These are phyloP conservation scores for Triticum monococcum DNA, from an alignment of 176 grass and related monocot genomes.

Conservation along the genomic window DNA sequence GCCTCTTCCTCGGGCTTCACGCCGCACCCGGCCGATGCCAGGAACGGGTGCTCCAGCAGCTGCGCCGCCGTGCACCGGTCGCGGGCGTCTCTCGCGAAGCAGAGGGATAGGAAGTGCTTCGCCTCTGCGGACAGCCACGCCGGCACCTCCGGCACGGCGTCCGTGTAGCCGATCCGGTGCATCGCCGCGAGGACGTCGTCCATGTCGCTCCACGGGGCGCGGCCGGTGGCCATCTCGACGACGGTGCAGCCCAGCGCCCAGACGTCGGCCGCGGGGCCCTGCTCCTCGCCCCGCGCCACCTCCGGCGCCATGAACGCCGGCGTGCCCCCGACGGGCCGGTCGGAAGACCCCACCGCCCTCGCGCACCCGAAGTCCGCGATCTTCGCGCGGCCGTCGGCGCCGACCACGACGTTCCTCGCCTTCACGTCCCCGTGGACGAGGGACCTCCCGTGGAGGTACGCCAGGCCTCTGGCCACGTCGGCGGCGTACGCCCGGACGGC, in stretches of 20 bases:
- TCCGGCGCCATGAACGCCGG: constrained; percentile 92
- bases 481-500: constrained; percentile 23
- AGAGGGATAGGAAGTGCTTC: constrained; percentile 58
- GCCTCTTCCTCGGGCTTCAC: constrained; percentile 48
- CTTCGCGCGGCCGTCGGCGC: constrained; percentile 57
- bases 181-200: constrained; percentile 43
- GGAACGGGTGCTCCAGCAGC: constrained; percentile 61
- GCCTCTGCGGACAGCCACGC: constrained; percentile 51
- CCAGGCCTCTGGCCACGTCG: constrained; percentile 53
- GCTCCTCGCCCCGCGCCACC: constrained; percentile 69
- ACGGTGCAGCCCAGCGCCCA: constrained; percentile 77
- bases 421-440: constrained; percentile 77
- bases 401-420: constrained; percentile 59
- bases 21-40: constrained; percentile 24
- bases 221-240: constrained; percentile 69
- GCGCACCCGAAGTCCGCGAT: constrained; percentile 79
- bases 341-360: background rate
- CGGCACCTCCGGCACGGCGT: constrained; percentile 45
- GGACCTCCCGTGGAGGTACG: constrained; percentile 49
- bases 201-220: constrained; percentile 43
- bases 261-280: constrained; percentile 58
- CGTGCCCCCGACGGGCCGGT: constrained; percentile 47
- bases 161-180: constrained; percentile 66
- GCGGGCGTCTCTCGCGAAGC: constrained; percentile 48
- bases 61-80: constrained; percentile 49